These are phyloP conservation scores for Corymbia maculata DNA, from an alignment of 345 rosid species.

Conservation along the genomic window DNA sequence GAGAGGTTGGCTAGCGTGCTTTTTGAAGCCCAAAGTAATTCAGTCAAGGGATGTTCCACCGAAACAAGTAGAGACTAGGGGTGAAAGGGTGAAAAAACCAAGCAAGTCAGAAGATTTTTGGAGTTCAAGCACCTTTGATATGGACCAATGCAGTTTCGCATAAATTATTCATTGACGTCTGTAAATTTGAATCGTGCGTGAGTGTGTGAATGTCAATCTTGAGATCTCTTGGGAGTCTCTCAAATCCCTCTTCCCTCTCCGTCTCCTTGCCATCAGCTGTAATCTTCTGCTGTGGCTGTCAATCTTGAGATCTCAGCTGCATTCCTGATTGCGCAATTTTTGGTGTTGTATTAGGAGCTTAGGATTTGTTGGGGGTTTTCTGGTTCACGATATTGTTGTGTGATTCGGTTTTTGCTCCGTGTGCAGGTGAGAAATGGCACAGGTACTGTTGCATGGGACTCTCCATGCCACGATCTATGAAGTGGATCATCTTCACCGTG, in stretches of 20 bases:
- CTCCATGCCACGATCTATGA: conserved; percentile 88
- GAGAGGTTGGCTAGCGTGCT: conserved; percentile 85
- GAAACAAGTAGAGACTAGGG: conserved; percentile 10
- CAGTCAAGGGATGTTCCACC: conserved; percentile 15
- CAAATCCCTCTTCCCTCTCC: not conserved
- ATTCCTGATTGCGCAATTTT: not conserved
- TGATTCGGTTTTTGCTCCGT: not conserved
- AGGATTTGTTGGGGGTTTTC: not conserved
- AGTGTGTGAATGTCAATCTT: not conserved
- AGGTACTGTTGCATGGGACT: conserved; percentile 64
- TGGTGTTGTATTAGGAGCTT: too few relatives aligned
- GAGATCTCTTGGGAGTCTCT: not conserved
- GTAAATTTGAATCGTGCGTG: not conserved
- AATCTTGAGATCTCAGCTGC: not conserved
- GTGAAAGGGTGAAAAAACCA: conserved; percentile 18
- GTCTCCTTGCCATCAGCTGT: too few relatives aligned
- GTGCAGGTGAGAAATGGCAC: conserved; percentile 53
- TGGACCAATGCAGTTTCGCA: conserved; percentile 23
- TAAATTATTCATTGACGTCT: not conserved
- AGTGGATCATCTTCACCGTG: conserved; percentile 49
- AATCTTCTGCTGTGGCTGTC: too few relatives aligned
- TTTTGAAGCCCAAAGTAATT: conserved; percentile 21
- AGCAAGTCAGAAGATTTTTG: conserved; percentile 51
- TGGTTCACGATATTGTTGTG: not conserved
- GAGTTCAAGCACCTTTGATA: conserved; percentile 55